These are phyloP conservation scores for Platismatia glauca DNA, from an alignment of 495 filamentous ascomycete genomes.

Conservation along the genomic window DNA sequence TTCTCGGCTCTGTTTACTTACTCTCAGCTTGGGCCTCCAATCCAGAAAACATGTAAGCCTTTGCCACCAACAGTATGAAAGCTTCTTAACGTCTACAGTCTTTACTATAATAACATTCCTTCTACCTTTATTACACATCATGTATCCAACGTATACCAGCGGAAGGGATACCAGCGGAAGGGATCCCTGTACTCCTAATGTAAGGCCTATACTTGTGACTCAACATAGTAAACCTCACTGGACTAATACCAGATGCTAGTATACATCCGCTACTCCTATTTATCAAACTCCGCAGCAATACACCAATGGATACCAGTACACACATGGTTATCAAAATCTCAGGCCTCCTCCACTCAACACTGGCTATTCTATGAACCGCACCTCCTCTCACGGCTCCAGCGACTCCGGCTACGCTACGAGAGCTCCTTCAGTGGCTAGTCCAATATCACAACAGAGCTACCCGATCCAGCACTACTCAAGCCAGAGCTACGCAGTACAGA, in stretches of 20 bases:
- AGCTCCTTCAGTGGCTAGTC: constrained; percentile 2
- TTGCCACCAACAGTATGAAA: neutral
- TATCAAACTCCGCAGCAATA: neutral
- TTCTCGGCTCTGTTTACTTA: neutral
- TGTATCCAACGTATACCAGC: neutral
- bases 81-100: neutral
- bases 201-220: neutral
- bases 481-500: neutral
- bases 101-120: too few species aligned
- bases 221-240: neutral
- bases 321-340: neutral
- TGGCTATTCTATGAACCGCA: neutral
- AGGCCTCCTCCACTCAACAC: neutral
- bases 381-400: neutral
- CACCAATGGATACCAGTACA: neutral
- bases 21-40: neutral
- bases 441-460: constrained; percentile 1
- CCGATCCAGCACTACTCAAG: neutral
- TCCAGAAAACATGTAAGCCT: neutral
- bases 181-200: neutral
- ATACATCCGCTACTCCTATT: neutral
- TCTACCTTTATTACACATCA: neutral
- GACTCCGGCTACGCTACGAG: neutral
- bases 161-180: too few species aligned
- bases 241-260: neutral